phyloP scores from a whole-genome alignment of 495 filamentous ascomycete genomes.

The Podospora conica region DNA sequence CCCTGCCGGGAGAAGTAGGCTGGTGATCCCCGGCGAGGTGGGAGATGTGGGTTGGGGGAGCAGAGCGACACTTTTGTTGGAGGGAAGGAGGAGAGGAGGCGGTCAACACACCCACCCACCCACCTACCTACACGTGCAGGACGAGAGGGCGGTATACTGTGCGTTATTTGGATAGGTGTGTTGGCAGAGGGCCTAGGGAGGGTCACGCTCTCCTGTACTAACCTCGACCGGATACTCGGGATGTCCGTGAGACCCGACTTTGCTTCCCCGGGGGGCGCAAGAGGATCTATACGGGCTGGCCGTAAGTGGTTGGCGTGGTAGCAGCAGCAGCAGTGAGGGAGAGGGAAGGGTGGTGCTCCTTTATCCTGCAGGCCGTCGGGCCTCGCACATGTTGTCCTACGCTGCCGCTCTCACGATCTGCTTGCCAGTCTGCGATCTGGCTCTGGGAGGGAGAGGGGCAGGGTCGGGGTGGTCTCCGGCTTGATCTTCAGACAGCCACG shows the following conservation, averaged over 20 bases:
- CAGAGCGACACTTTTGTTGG: neutral
- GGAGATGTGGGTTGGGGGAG: neutral
- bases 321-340: neutral
- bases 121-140: neutral
- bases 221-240: neutral
- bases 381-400: neutral
- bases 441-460: neutral
- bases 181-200: too few species aligned
- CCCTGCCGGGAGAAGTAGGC: neutral
- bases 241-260: neutral
- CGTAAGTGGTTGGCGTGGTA: neutral
- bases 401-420: neutral
- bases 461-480: too few species aligned
- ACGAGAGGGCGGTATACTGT: neutral
- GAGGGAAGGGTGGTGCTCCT: neutral
- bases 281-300: neutral
- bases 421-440: neutral
- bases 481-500: too few species aligned
- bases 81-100: neutral
- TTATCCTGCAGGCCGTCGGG: neutral
- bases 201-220: neutral
- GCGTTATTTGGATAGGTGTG: neutral
- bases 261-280: neutral
- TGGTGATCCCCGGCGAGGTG: too few species aligned
- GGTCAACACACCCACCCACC: neutral